phyloP scores from a whole-genome alignment of 164 flowering plant species.

The Litsea cubeba region DNA sequence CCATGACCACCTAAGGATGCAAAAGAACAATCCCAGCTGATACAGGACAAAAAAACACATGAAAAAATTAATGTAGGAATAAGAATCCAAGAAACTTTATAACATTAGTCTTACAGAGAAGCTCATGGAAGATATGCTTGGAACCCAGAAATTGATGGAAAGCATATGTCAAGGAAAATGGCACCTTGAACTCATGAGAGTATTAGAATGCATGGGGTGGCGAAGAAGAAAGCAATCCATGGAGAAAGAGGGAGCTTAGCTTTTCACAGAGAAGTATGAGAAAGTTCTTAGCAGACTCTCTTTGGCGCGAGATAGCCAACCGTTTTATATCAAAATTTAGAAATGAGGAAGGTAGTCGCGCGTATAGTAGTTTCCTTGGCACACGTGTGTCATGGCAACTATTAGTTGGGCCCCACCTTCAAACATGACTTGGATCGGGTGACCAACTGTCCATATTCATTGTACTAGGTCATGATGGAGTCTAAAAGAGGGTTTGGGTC shows the following conservation, averaged over 20 bases:
- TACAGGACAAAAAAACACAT: neutral
- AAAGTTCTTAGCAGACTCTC: neutral
- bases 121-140: neutral
- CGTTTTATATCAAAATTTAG: neutral
- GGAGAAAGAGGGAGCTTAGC: neutral
- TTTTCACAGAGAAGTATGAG: neutral
- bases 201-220: conserved; percentile 23
- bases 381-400: too few relatives aligned
- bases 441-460: too few relatives aligned
- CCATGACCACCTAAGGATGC: conserved; percentile 10
- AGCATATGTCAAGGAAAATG: neutral
- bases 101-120: neutral
- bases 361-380: too few relatives aligned
- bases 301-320: neutral
- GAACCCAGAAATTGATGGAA: neutral
- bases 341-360: neutral
- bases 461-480: too few relatives aligned
- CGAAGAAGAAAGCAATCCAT: conserved; percentile 28
- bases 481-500: too few relatives aligned
- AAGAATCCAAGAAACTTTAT: too few relatives aligned
- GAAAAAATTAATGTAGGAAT: too few relatives aligned
- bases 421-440: too few relatives aligned
- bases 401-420: too few relatives aligned
- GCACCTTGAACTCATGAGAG: conserved; percentile 22
- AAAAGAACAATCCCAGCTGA: conserved; percentile 26